phyloP scores from a whole-genome alignment of 306 rosid genomes.

The Mimosa bimucronata region DNA sequence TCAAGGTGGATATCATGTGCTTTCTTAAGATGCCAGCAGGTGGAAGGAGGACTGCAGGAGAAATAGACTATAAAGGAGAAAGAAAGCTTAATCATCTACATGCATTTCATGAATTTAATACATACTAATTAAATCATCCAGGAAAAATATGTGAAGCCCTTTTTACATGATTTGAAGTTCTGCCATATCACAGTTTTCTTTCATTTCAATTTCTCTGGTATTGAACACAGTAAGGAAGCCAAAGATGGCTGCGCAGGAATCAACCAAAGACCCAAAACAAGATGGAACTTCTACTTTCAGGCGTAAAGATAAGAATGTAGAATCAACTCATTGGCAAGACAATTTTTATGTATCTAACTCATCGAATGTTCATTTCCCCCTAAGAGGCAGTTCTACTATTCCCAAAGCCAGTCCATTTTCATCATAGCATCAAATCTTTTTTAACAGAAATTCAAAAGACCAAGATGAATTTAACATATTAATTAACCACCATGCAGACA shows the following conservation, averaged over 20 bases:
- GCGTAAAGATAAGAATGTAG: not conserved
- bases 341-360: too few species aligned
- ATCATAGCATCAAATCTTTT: not conserved
- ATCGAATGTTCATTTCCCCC: not conserved
- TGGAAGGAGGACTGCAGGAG: not conserved
- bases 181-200: not conserved
- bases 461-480: not conserved
- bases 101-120: not conserved
- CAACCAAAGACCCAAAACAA: not conserved
- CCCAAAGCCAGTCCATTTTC: slow-evolving; percentile 9
- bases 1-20: slow-evolving; percentile 14
- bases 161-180: not conserved
- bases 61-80: not conserved
- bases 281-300: not conserved
- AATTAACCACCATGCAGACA: slow-evolving; percentile 31
- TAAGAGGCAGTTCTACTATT: not conserved
- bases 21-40: slow-evolving; percentile 9
- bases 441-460: not conserved
- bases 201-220: not conserved
- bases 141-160: not conserved
- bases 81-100: not conserved
- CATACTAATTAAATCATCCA: not conserved
- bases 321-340: not conserved
- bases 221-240: not conserved
- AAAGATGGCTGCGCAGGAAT: not conserved